Evolutionary conservation across 306 rosid species (phyloP).

Genomic region (Senna tora): DNA sequence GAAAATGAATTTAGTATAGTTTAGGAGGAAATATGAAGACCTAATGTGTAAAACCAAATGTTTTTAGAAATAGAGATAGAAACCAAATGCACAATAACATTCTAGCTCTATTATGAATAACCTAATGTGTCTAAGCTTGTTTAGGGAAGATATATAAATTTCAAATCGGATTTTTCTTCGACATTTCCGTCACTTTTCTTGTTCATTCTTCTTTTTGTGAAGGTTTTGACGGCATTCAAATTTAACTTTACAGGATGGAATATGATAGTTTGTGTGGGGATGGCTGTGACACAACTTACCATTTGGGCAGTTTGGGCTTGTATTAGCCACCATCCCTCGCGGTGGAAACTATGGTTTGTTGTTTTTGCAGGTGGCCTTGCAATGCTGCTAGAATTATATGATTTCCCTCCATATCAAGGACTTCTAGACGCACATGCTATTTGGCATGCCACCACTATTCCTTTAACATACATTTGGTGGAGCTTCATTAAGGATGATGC

Average conservation of each 20-base stretch:
- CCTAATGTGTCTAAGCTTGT: neutral
- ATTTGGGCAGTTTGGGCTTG: slow-evolving; percentile 74
- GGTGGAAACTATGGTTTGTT: slow-evolving; percentile 67
- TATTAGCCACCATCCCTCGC: slow-evolving; percentile 60
- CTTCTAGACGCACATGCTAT: slow-evolving; percentile 71
- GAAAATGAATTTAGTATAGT: too few relatives aligned
- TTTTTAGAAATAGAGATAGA: too few relatives aligned
- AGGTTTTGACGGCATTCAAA: slow-evolving; percentile 24
- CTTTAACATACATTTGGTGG: slow-evolving; percentile 82
- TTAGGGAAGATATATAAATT: neutral
- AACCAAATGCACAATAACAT: neutral
- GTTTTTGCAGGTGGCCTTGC: slow-evolving; percentile 63
- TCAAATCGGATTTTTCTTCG: neutral
- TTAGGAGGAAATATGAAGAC: too few relatives aligned
- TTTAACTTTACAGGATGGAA: slow-evolving; percentile 68
- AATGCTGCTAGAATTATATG: slow-evolving; percentile 62
- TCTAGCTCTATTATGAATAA: neutral
- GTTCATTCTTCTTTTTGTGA: neutral
- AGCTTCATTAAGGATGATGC: slow-evolving; percentile 80
- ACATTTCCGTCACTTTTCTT: neutral
- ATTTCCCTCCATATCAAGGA: slow-evolving; percentile 74
- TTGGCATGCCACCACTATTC: slow-evolving; percentile 78
- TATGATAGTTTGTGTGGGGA: slow-evolving; percentile 69
- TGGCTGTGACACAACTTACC: slow-evolving; percentile 64
- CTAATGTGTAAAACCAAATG: too few relatives aligned